Conservation (phyloP, 2,329 filamentous ascomycete genomes). For the Cercospora canescens region DNA sequence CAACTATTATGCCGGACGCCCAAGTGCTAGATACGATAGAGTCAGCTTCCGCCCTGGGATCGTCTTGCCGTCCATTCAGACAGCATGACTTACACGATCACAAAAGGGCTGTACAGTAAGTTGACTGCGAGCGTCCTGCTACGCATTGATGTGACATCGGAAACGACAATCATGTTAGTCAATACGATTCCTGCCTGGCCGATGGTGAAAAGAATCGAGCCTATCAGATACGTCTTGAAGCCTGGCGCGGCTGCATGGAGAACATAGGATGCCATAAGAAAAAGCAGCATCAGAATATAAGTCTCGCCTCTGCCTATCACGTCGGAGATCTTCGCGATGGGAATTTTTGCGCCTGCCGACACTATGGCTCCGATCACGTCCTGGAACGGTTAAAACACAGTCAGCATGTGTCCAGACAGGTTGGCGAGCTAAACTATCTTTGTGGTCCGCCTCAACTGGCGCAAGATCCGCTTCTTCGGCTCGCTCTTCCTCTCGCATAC, state of each 20-base stretch:
- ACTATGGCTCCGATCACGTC: slow-evolving; percentile 42
- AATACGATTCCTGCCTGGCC: slow-evolving; percentile 44
- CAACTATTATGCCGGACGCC: slow-evolving; percentile 44
- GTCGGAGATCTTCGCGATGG: slow-evolving; percentile 46
- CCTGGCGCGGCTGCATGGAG: slow-evolving; percentile 39
- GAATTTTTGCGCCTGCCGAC: slow-evolving; percentile 43
- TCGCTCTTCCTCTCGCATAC: no score
- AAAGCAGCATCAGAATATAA: slow-evolving; percentile 37
- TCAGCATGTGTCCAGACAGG: not conserved
- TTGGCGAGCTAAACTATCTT: not conserved
- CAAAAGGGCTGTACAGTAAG: slow-evolving; percentile 42
- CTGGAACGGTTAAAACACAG: not conserved
- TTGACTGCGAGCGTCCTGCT: slow-evolving; percentile 43
- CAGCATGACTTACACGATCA: slow-evolving; percentile 31
- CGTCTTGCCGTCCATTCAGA: not conserved
- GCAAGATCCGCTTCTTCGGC: no score
- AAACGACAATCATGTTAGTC: slow-evolving; percentile 45
- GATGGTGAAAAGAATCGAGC: slow-evolving; percentile 40
- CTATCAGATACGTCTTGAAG: slow-evolving; percentile 41
- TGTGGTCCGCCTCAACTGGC: not conserved
- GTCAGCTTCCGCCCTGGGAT: not conserved
- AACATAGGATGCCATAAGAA: slow-evolving; percentile 42
- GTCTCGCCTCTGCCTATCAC: slow-evolving; percentile 44
- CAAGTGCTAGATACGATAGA: slow-evolving; percentile 33
- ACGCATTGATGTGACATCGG: slow-evolving; percentile 44